These are phyloP conservation scores for Calendula officinalis DNA, from an alignment of 129 eudicot genomes.

Conservation along the genomic window DNA sequence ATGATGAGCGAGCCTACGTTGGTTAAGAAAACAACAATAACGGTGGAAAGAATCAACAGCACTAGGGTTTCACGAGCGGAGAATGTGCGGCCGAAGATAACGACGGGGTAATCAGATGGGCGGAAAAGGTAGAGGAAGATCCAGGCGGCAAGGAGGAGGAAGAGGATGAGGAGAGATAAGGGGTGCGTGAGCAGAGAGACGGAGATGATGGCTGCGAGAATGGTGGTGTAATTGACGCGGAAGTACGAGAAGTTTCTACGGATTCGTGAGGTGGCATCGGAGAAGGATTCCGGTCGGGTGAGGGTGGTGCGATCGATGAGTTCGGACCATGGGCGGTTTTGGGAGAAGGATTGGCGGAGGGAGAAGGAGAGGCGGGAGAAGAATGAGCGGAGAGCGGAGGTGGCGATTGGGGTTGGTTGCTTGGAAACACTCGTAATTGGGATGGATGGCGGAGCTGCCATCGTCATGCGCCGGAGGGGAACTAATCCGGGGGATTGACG, in stretches of 20 bases:
- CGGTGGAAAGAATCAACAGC: slow-evolving; percentile 40
- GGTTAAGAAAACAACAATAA: slow-evolving; percentile 59
- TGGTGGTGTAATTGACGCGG: slow-evolving; percentile 57
- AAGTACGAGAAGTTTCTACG: slow-evolving; percentile 65
- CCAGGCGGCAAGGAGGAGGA: slow-evolving; percentile 66
- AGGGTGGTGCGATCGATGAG: slow-evolving; percentile 72
- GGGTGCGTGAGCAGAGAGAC: slow-evolving; percentile 75
- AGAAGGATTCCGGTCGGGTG: slow-evolving; percentile 56
- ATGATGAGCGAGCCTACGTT: slow-evolving; percentile 64
- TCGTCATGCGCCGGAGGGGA: no score
- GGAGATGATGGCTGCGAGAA: slow-evolving; percentile 44
- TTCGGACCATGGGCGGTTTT: slow-evolving; percentile 78
- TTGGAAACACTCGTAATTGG: not conserved
- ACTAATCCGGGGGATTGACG: no score
- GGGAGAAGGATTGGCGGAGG: slow-evolving; percentile 53
- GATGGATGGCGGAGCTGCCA: not conserved
- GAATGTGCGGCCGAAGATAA: slow-evolving; percentile 47
- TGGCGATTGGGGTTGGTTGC: slow-evolving; percentile 41
- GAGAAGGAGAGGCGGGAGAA: slow-evolving; percentile 56
- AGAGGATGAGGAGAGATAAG: slow-evolving; percentile 58
- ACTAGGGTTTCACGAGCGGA: slow-evolving; percentile 58
- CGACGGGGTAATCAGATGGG: slow-evolving; percentile 39
- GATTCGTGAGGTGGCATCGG: slow-evolving; percentile 72
- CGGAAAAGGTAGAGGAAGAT: slow-evolving; percentile 38
- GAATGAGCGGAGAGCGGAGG: slow-evolving; percentile 65